Conservation (phyloP, 2,329 filamentous ascomycete genomes). For the Penicillium sp. region DNA sequence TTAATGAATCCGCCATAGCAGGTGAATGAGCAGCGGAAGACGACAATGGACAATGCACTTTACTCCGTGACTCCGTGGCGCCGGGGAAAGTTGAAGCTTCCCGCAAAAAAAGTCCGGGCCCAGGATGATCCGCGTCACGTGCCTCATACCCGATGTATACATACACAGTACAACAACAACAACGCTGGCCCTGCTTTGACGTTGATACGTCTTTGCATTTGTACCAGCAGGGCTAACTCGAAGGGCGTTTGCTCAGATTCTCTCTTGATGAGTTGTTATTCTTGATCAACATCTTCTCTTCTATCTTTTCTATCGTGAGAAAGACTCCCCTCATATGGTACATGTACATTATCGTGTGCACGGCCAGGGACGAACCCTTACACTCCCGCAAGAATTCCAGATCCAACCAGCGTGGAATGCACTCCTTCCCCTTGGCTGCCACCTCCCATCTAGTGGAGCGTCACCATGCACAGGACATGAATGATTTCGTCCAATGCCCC, state of each 20-base stretch:
- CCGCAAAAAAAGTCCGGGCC: constrained; percentile 26
- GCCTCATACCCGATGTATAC: constrained; percentile 1
- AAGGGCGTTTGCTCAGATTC: too few species aligned
- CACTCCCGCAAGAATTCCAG: not conserved
- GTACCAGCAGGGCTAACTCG: too few species aligned
- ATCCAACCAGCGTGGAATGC: not conserved
- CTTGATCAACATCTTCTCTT: too few species aligned
- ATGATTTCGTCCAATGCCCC: not conserved
- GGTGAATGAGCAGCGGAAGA: constrained; percentile 8
- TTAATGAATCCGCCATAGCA: constrained; percentile 43
- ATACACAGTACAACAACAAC: too few species aligned
- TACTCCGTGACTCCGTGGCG: not conserved
- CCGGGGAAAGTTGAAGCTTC: constrained; percentile 6
- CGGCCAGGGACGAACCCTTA: not conserved
- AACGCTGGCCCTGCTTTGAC: too few species aligned
- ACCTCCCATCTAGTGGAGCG: not conserved
- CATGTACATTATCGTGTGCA: too few species aligned
- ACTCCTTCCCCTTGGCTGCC: not conserved
- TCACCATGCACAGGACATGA: not conserved
- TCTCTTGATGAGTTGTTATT: too few species aligned
- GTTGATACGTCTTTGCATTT: too few species aligned
- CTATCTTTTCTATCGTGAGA: too few species aligned
- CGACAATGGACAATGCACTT: not conserved
- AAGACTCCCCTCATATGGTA: too few species aligned
- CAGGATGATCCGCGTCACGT: constrained; percentile 25